Evolutionary conservation across 2,329 filamentous ascomycete species (phyloP).

Genomic region (Curvularia hawaiiensis): DNA sequence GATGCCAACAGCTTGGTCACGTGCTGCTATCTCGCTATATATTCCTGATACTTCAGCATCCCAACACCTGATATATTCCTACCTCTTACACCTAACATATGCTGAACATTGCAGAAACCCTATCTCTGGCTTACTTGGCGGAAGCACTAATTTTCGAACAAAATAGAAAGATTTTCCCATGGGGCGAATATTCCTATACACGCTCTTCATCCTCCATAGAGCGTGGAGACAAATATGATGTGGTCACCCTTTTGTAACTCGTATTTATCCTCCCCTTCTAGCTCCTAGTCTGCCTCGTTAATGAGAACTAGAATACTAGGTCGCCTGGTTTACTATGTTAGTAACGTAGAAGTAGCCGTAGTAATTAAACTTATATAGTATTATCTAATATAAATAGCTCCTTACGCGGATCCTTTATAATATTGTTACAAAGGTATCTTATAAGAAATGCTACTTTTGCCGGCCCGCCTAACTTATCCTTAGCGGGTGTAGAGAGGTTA

Average conservation of each 20-base stretch:
- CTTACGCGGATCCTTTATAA: conserved; percentile 83
- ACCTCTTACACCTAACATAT: too few species aligned
- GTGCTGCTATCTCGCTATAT: too few species aligned
- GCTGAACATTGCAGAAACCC: too few species aligned
- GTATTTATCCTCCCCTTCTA: conserved; percentile 93
- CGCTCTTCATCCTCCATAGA: conserved; percentile 77
- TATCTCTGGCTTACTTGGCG: too few species aligned
- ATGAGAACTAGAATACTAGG: conserved; percentile 96
- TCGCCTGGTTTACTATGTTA: conserved; percentile 63
- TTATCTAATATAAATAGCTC: conserved; percentile 92
- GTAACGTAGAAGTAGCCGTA: background rate
- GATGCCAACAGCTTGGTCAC: too few species aligned
- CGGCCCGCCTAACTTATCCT: conserved; percentile 62
- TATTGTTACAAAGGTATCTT: conserved; percentile 74
- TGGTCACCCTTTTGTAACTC: conserved; percentile 82
- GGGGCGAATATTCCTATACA: background rate
- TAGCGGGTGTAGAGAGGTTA: conserved; percentile 69
- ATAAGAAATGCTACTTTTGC: conserved; percentile 79
- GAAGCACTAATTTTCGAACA: too few species aligned
- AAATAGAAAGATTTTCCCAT: too few species aligned
- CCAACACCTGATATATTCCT: too few species aligned
- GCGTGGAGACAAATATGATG: conserved; percentile 93
- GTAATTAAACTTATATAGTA: background rate
- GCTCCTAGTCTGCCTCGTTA: conserved; percentile 98
- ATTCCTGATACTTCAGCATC: too few species aligned